A percentile compares a stretch with the other conserved stretches of the same genome.
phyloP scores from a whole-genome alignment of 2,329 filamentous ascomycete species.

The Diaporthe velutina region DNA sequence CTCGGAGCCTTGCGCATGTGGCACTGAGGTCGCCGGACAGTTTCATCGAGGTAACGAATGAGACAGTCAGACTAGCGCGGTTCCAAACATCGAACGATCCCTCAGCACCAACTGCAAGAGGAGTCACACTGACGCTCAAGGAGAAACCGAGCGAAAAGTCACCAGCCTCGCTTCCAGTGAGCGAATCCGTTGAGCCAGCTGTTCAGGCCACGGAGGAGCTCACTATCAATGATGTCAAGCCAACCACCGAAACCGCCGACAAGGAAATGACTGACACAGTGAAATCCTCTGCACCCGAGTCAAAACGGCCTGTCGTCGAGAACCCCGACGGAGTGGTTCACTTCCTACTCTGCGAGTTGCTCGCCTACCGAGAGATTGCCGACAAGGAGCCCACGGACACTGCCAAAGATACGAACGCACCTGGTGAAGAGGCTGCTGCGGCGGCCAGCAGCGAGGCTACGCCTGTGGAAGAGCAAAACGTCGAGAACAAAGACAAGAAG shows the following conservation, averaged over 20 bases:
- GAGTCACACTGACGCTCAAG: constrained; percentile 35
- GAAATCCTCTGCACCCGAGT: constrained; percentile 72
- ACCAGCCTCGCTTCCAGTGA: constrained; percentile 45
- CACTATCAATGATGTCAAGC: constrained; percentile 67
- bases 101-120: constrained; percentile 43
- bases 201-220: constrained; percentile 61
- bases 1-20: constrained; percentile 82
- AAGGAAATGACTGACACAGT: constrained; percentile 73
- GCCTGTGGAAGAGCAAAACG: constrained; percentile 36
- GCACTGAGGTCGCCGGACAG: constrained; percentile 85
- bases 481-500: constrained; percentile 72
- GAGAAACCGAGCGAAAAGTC: constrained; percentile 24
- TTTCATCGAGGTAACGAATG: constrained; percentile 89
- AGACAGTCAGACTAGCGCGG: constrained; percentile 80
- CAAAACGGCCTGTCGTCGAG: constrained; percentile 87
- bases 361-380: constrained; percentile 93
- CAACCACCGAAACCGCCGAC: constrained; percentile 69
- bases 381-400: constrained; percentile 75
- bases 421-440: constrained; percentile 50
- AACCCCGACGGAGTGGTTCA: constrained; percentile 96
- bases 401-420: constrained; percentile 57
- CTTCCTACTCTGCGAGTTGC: constrained; percentile 90
- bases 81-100: constrained; percentile 57
- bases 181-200: constrained; percentile 58
- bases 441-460: constrained; percentile 17